Conservation (phyloP, 2,329 filamentous ascomycete genomes). For the Talaromyces piceae region DNA sequence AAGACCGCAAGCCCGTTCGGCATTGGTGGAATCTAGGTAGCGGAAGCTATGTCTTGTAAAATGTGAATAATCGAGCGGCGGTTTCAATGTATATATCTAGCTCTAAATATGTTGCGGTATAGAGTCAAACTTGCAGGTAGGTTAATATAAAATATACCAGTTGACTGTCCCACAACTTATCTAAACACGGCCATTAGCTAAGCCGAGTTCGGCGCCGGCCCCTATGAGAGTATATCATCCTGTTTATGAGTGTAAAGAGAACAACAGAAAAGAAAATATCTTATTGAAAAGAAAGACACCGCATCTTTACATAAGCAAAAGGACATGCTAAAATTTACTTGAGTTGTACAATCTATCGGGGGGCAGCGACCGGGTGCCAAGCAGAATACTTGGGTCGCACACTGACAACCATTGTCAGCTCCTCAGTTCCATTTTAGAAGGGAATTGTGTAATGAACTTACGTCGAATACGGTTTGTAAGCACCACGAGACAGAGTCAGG, state of each 20-base stretch:
- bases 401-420: neutral
- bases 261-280: neutral
- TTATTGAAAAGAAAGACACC: conserved; percentile 5
- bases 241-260: too few relatives aligned
- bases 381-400: conserved; percentile 10
- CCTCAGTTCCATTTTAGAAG: neutral
- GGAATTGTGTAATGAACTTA: conserved; percentile 54
- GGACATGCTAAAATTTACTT: conserved; percentile 3
- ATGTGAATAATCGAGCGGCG: neutral
- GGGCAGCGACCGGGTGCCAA: conserved; percentile 12
- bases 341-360: conserved; percentile 11
- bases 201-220: too few relatives aligned
- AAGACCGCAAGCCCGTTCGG: conserved; percentile 73
- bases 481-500: conserved; percentile 65
- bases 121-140: neutral
- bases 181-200: too few relatives aligned
- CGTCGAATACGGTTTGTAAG: conserved; percentile 94
- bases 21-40: conserved; percentile 66
- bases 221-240: too few relatives aligned
- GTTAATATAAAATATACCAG: neutral
- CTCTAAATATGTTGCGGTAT: conserved; percentile 3
- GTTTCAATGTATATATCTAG: conserved; percentile 26
- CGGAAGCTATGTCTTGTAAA: conserved; percentile 52
- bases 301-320: neutral
- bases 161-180: too few relatives aligned